phyloP scores from a whole-genome alignment of 345 rosid species.

The Camelina laxa region DNA sequence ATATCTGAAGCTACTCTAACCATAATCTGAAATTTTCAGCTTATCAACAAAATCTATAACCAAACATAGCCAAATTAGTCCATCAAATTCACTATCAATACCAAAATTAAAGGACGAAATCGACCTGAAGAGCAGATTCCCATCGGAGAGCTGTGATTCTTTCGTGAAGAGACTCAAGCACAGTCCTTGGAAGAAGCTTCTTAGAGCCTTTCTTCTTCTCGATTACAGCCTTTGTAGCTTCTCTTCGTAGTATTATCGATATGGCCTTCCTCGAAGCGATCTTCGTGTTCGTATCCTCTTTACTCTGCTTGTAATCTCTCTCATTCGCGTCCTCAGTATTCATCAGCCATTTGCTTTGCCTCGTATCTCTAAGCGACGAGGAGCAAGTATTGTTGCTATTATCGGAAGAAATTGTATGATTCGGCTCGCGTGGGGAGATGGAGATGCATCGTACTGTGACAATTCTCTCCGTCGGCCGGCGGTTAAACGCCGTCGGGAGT shows the following conservation, averaged over 20 bases:
- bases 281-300: constrained; percentile 62
- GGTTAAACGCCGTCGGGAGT: constrained; percentile 42
- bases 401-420: background rate
- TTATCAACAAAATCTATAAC: background rate
- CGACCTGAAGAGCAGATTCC: constrained; percentile 91
- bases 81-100: background rate
- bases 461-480: constrained; percentile 21
- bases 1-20: background rate
- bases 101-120: background rate
- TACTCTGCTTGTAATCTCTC: constrained; percentile 55
- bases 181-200: constrained; percentile 76
- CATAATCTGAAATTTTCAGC: background rate
- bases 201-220: constrained; percentile 88
- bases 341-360: constrained; percentile 43
- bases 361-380: constrained; percentile 33
- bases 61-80: background rate
- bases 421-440: constrained; percentile 31
- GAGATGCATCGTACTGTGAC: constrained; percentile 9
- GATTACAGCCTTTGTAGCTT: constrained; percentile 76
- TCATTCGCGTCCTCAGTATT: constrained; percentile 51
- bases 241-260: constrained; percentile 75
- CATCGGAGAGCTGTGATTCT: constrained; percentile 83
- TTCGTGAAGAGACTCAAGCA: constrained; percentile 89
- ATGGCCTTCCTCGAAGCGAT: constrained; percentile 84
- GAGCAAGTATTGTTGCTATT: background rate